A percentile compares a stretch with the other conserved stretches of the same genome.
These are phyloP conservation scores for Silene uniflora DNA, from an alignment of 148 eudicot species.

Conservation along the genomic window DNA sequence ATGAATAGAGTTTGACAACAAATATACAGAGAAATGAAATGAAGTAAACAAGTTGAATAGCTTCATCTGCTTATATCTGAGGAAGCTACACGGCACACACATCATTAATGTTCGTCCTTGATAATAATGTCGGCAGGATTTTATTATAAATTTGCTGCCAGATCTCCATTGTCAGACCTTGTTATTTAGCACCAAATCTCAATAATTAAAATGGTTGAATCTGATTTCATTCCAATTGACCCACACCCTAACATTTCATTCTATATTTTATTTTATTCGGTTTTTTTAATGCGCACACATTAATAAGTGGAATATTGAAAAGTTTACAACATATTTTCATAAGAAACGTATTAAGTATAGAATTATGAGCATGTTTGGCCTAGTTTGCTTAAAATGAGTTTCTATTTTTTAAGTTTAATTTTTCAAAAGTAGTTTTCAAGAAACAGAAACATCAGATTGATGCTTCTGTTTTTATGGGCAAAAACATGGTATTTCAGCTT, in stretches of 20 bases:
- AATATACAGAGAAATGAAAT: conserved; percentile 9
- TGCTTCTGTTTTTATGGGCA: too few species aligned
- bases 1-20: conserved; percentile 11
- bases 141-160: not conserved
- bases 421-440: too few species aligned
- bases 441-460: too few species aligned
- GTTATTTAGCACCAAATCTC: not conserved
- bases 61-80: conserved; percentile 5
- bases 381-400: too few species aligned
- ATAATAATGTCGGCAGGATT: conserved; percentile 4
- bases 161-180: conserved; percentile 9
- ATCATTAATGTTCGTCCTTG: conserved; percentile 6
- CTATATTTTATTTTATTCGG: too few species aligned
- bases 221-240: not conserved
- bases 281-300: too few species aligned
- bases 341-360: too few species aligned
- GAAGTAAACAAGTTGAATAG: not conserved
- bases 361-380: too few species aligned
- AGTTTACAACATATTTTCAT: too few species aligned
- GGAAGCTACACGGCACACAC: conserved; percentile 23
- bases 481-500: too few species aligned
- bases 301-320: too few species aligned
- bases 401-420: too few species aligned
- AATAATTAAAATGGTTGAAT: conserved; percentile 1
- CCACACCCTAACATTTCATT: not conserved